Conservation (phyloP, 805 yeast species). For the Wickerhamiella shivajii region DNA sequence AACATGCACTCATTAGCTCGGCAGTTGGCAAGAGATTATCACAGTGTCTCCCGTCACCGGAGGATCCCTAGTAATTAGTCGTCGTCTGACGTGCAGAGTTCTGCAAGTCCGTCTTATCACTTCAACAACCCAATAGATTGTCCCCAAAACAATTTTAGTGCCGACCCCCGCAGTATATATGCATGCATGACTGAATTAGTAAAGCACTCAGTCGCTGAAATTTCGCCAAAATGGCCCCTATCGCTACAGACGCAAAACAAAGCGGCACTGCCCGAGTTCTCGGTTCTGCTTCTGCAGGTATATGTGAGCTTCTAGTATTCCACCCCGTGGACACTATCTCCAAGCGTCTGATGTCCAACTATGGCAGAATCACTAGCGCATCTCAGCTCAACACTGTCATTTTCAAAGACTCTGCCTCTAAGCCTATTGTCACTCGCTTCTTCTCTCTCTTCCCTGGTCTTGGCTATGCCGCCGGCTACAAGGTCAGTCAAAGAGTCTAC, state of each 20-base stretch:
- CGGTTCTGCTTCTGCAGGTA: constrained; percentile 98
- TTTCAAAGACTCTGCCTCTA: constrained; percentile 65
- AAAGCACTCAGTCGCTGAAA: too few relatives aligned
- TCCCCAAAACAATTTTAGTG: too few relatives aligned
- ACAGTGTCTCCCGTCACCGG: too few relatives aligned
- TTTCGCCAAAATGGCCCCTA: constrained; percentile 18
- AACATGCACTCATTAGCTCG: too few relatives aligned
- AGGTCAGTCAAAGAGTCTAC: constrained; percentile 91
- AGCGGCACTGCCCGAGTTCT: constrained; percentile 79
- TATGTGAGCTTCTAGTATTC: constrained; percentile 89
- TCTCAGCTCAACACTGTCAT: constrained; percentile 71
- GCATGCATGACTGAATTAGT: too few relatives aligned
- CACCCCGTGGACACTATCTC: constrained; percentile 97
- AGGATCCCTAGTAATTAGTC: too few relatives aligned
- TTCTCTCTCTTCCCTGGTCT: constrained; percentile 91
- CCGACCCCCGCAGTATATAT: too few relatives aligned
- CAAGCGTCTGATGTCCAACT: constrained; percentile 83
- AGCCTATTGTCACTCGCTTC: constrained; percentile 54
- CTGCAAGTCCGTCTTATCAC: too few relatives aligned
- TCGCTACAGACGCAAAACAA: constrained; percentile 49
- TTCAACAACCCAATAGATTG: too few relatives aligned
- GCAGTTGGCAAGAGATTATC: too few relatives aligned
- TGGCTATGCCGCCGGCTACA: constrained; percentile 96
- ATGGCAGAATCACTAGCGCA: constrained; percentile 52
- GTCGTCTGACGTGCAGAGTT: too few relatives aligned